These are phyloP conservation scores for Cyberlindnera amylophila DNA, from an alignment of 805 yeast genomes.

Conservation along the genomic window DNA sequence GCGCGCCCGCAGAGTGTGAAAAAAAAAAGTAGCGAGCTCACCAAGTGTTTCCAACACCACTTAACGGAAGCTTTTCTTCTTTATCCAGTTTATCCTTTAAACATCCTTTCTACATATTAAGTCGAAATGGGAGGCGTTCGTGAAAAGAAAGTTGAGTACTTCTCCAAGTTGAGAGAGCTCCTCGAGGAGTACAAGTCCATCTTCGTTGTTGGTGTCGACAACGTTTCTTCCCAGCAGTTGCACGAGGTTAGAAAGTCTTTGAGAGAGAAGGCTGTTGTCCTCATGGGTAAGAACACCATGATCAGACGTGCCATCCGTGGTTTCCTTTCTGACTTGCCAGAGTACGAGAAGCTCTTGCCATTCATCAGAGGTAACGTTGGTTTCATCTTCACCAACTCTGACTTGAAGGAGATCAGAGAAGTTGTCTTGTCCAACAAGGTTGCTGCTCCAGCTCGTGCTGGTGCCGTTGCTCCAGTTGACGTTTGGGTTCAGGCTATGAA, in stretches of 20 bases:
- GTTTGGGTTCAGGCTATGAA: constrained; percentile 98
- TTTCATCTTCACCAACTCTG: constrained; percentile 97
- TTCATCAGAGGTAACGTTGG: constrained; percentile 98
- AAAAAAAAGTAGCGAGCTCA: constrained; percentile 4
- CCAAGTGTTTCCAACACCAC: background rate
- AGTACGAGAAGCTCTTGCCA: constrained; percentile 91
- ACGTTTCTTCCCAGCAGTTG: constrained; percentile 99
- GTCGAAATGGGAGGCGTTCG: constrained; percentile 99
- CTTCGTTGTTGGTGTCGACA: constrained; percentile 99
- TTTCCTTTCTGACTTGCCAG: constrained; percentile 90
- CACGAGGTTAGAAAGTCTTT: constrained; percentile 98
- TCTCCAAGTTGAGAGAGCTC: constrained; percentile 89
- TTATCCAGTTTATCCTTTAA: constrained; percentile 54
- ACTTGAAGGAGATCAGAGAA: constrained; percentile 90
- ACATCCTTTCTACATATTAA: constrained; percentile 76
- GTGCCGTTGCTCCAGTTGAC: constrained; percentile 98
- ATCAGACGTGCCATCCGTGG: constrained; percentile 99
- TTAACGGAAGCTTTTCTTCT: background rate
- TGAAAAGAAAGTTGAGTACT: constrained; percentile 95
- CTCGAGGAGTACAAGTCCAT: constrained; percentile 96
- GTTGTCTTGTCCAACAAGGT: constrained; percentile 86
- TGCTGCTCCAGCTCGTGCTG: constrained; percentile 99
- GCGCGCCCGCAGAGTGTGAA: background rate
- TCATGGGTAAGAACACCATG: constrained; percentile 99
- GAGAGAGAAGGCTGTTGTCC: constrained; percentile 91